Evolutionary conservation across 169 alveolate species (phyloP).

Genomic region (Cyclospora cayetanensis): DNA sequence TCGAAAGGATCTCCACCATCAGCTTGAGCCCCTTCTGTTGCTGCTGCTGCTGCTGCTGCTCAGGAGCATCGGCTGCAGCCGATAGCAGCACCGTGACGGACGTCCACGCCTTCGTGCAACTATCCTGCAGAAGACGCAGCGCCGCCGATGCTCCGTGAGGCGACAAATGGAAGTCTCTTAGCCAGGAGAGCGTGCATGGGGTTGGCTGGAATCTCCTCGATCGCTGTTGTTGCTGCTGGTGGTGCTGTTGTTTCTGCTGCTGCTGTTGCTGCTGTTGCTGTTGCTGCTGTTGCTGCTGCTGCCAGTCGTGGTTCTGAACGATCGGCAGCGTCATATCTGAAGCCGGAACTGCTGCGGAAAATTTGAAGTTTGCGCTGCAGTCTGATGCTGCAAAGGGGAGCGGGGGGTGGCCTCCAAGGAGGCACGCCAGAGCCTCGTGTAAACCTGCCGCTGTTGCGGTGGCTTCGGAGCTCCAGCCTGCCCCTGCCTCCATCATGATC

Average conservation of each 20-base stretch:
- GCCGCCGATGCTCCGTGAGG: slow-evolving; percentile 22
- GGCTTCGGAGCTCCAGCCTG: background rate
- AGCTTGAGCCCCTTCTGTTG: slow-evolving; percentile 39
- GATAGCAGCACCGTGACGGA: background rate
- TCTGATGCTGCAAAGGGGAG: too few species aligned
- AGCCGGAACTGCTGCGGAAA: too few species aligned
- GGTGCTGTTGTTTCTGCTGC: background rate
- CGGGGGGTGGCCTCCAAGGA: too few species aligned
- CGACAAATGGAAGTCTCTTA: background rate
- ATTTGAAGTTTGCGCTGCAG: too few species aligned
- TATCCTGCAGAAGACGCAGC: slow-evolving; percentile 1
- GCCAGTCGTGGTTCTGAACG: background rate
- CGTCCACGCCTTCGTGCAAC: background rate
- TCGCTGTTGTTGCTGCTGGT: background rate
- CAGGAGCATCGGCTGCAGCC: background rate
- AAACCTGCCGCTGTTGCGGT: background rate
- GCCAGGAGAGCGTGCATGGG: background rate
- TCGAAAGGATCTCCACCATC: background rate
- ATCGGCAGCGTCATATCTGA: too few species aligned
- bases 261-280: slow-evolving; percentile 30
- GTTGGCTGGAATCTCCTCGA: background rate
- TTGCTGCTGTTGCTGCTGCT: background rate
- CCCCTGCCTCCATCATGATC: background rate
- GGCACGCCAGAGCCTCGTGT: background rate
- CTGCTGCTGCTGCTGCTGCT: slow-evolving; percentile 51